Conservation (phyloP, 345 rosid species). For the Citrus trifoliata region DNA sequence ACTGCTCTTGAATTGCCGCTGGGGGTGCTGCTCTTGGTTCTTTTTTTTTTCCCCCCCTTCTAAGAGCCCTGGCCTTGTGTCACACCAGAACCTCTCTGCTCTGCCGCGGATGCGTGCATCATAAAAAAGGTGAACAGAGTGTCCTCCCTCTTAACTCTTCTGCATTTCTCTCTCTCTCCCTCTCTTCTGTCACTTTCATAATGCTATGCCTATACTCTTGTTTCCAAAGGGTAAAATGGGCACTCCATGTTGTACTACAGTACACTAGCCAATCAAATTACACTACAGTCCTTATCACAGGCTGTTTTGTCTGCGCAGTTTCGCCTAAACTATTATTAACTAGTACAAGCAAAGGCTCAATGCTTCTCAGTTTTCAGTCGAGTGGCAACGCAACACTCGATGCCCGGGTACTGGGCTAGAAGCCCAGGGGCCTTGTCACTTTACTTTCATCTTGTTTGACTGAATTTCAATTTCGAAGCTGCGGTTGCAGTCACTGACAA, state of each 20-base stretch:
- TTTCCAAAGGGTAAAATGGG: background rate
- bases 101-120: constrained; percentile 59
- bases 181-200: constrained; percentile 15
- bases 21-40: background rate
- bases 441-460: too few relatives aligned
- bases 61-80: constrained; percentile 5
- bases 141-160: constrained; percentile 8
- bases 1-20: too few relatives aligned
- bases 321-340: background rate
- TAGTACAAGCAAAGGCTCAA: background rate
- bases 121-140: constrained; percentile 39
- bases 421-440: too few relatives aligned
- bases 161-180: background rate
- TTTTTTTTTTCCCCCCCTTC: background rate
- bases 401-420: too few relatives aligned
- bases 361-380: background rate
- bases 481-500: too few relatives aligned
- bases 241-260: background rate
- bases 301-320: background rate
- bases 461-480: too few relatives aligned
- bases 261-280: constrained; percentile 3
- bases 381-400: too few relatives aligned
- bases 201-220: constrained; percentile 4
- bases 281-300: constrained; percentile 10
- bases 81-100: constrained; percentile 20